Base-by-base conservation (phyloP, 1,284 basidiomycete genomes). In the Rhodotorula sp. region DNA sequence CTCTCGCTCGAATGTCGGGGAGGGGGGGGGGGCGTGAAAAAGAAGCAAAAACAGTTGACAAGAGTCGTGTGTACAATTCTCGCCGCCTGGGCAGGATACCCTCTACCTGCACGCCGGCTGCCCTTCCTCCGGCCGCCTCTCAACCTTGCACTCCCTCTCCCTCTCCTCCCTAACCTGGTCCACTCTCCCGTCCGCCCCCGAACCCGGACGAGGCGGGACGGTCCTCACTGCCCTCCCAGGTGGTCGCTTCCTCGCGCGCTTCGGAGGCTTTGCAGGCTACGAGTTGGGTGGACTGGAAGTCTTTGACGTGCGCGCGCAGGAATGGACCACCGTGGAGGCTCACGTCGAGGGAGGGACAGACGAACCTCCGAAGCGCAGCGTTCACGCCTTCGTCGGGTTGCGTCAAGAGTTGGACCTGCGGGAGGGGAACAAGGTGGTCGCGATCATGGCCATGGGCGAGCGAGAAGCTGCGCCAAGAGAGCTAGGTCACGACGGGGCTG, bases 61-160 rank as follows among this genome's bases (percentile, higher is more conserved):
- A n/a, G n/a, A n/a, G n/a, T n/a, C n/a, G n/a, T n/a, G n/a, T n/a
- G n/a, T n/a, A n/a, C n/a, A n/a, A n/a, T n/a, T n/a, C n/a, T n/a
- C n/a, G n/a, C n/a, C n/a, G n/a, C n/a, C n/a, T n/a, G n/a, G n/a
- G 11, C 51, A 66, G 34, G 78, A 74, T 8, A 80, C 76, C 52
- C 59, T 84, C 15, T 84, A 82, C 73, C 70, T 83, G 24, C 84
- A 84, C 48, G 83, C 83, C 0, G 83, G 84, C 9, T 84, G 82
- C 57, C 82, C 82, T 0, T 64, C 76, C 0, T 75, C 77, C 17
- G 82, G 82, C 17, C 78, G 82, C 39, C 76, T 81, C 8, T 64
- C 71, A 51, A 74, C 79, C 4, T 66, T 84, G 56, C 80, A 83
- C 52, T 76, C 79, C n/a, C 81, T 82, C 70, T 77, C 82, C 58